Evolutionary conservation across 768 basidiomycete species (phyloP).

Genomic region (Melanogaster broomeanus): DNA sequence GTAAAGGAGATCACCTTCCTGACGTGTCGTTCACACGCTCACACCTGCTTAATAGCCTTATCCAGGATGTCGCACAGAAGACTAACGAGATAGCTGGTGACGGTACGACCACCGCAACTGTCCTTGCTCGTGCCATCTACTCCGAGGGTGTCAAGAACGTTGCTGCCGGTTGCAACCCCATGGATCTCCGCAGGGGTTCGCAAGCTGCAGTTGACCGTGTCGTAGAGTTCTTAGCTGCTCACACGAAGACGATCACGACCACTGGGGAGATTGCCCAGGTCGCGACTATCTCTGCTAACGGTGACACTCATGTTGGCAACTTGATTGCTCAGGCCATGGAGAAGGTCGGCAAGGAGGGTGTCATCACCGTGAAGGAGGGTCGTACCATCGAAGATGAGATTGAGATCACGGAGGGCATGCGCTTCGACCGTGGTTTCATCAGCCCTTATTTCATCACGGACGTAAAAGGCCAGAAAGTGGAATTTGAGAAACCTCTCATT

Average conservation of each 20-base stretch:
- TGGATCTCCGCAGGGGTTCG: conserved; percentile 98
- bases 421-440: conserved; percentile 98
- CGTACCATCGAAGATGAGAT: conserved; percentile 98
- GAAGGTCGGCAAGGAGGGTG: conserved; percentile 99
- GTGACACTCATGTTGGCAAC: conserved; percentile 86
- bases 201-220: conserved; percentile 97
- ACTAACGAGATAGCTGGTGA: conserved; percentile 98
- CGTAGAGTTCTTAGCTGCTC: conserved; percentile 82
- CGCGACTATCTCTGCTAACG: conserved; percentile 88
- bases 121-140: conserved; percentile 96
- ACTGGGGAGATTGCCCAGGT: conserved; percentile 98
- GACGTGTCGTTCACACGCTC: conserved; percentile 2
- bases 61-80: conserved; percentile 95
- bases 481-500: conserved; percentile 95
- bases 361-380: conserved; percentile 99
- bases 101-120: conserved; percentile 97
- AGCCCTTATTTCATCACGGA: conserved; percentile 99
- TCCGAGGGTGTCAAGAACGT: conserved; percentile 99
- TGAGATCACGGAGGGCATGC: conserved; percentile 99
- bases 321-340: conserved; percentile 99
- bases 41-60: conserved; percentile 53
- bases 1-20: conserved; percentile 45
- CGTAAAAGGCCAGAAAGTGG: conserved; percentile 93
- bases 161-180: conserved; percentile 98
- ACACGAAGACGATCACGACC: conserved; percentile 94